Percentiles rank a stretch among this genome's conserved stretches.
Conservation (phyloP, 2,329 filamentous ascomycete species). For the Fusarium algeriense region DNA sequence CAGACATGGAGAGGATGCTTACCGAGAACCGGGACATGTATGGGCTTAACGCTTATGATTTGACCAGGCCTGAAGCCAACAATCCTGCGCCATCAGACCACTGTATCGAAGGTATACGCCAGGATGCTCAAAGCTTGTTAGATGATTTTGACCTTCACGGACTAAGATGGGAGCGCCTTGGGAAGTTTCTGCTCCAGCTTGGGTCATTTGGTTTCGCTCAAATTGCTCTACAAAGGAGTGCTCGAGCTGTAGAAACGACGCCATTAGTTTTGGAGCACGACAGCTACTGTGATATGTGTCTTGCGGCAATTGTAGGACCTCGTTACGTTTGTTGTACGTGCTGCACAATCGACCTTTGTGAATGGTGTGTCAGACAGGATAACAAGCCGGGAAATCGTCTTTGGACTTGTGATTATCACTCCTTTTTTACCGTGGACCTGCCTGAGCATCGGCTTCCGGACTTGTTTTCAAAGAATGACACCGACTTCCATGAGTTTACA, state of each 20-base stretch:
- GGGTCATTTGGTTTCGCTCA: conserved; percentile 25
- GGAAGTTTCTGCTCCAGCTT: conserved; percentile 25
- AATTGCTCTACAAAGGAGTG: conserved; percentile 24
- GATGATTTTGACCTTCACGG: conserved; percentile 4
- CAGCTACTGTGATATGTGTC: conserved; percentile 24
- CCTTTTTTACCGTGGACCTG: conserved; percentile 4
- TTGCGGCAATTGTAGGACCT: conserved; percentile 6
- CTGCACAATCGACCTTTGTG: conserved; percentile 23
- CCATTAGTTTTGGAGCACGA: conserved; percentile 23
- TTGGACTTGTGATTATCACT: conserved; percentile 26
- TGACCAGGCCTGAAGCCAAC: conserved; percentile 3
- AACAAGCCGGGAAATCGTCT: conserved; percentile 18
- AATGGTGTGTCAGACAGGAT: conserved; percentile 4
- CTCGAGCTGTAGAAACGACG: conserved; percentile 7
- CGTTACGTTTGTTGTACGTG: conserved; percentile 19
- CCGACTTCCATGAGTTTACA: background rate
- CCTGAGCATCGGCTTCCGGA: background rate
- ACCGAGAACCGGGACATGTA: conserved; percentile 28
- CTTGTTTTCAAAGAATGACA: background rate
- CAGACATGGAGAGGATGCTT: conserved; percentile 7
- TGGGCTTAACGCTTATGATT: conserved; percentile 23
- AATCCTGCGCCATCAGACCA: background rate
- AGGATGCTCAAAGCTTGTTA: conserved; percentile 19
- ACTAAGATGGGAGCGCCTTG: conserved; percentile 24
- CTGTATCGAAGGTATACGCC: conserved; percentile 19